Conservation (phyloP, 345 rosid genomes). For the Microthlaspi erraticum region DNA sequence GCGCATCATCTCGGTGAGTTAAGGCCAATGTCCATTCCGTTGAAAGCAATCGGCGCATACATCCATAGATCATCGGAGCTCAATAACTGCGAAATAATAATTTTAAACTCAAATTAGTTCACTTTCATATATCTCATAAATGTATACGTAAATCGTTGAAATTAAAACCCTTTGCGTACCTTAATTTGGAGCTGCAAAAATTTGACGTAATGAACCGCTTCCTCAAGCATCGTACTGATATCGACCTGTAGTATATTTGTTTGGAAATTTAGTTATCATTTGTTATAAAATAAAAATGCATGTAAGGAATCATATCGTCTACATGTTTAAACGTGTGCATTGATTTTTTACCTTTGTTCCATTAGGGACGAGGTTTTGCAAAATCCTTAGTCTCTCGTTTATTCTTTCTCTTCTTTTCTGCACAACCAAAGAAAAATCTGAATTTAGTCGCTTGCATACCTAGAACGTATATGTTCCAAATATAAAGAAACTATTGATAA, state of each 20-base stretch:
- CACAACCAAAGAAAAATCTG: conserved; percentile 16
- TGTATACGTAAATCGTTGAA: background rate
- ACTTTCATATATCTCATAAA: background rate
- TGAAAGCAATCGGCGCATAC: conserved; percentile 91
- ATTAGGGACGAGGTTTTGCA: conserved; percentile 86
- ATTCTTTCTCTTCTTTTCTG: conserved; percentile 94
- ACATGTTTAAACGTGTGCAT: conserved; percentile 27
- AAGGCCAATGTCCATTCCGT: conserved; percentile 79
- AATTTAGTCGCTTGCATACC: no score
- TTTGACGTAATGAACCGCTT: conserved; percentile 88
- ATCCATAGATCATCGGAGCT: conserved; percentile 94
- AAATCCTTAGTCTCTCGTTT: conserved; percentile 74
- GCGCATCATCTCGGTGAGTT: conserved; percentile 35
- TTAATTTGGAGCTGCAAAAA: conserved; percentile 86
- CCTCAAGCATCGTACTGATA: conserved; percentile 95
- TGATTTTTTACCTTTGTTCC: conserved; percentile 73
- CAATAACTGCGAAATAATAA: conserved; percentile 53
- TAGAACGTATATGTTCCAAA: no score
- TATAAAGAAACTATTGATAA: no score
- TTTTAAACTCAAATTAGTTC: conserved; percentile 9
- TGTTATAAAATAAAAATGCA: background rate
- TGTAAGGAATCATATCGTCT: background rate
- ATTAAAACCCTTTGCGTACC: conserved; percentile 44
- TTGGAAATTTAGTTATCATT: background rate
- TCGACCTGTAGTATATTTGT: conserved; percentile 59